phyloP scores from a whole-genome alignment of 768 basidiomycete genomes.

The Tylopilus felleus region DNA sequence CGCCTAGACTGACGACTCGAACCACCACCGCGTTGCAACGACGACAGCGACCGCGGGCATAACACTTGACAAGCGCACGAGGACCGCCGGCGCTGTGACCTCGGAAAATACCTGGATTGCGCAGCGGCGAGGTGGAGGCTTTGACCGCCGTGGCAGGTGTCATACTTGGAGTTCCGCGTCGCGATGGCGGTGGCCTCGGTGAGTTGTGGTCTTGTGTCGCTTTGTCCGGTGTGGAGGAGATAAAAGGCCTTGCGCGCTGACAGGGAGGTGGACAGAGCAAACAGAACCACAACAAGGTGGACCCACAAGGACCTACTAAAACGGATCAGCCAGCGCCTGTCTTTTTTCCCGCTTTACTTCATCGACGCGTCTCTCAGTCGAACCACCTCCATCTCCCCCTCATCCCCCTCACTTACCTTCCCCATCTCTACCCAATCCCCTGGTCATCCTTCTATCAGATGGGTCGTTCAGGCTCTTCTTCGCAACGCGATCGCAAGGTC shows the following conservation, averaged over 20 bases:
- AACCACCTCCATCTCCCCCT: slow-evolving; percentile 19
- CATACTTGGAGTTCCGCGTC: slow-evolving; percentile 1
- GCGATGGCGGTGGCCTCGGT: slow-evolving; percentile 15
- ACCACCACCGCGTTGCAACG: no score
- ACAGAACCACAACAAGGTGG: slow-evolving; percentile 33
- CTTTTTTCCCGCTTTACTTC: slow-evolving; percentile 24
- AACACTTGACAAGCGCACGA: no score
- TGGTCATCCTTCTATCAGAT: slow-evolving; percentile 17
- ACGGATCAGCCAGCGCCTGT: slow-evolving; percentile 18
- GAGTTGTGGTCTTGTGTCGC: slow-evolving; percentile 11
- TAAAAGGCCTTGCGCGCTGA: slow-evolving; percentile 10
- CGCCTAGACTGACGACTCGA: no score
- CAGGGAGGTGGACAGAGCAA: slow-evolving; percentile 15
- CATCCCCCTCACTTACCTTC: not conserved
- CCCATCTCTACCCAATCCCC: slow-evolving; percentile 5
- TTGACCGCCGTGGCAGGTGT: slow-evolving; percentile 18
- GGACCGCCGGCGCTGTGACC: no score
- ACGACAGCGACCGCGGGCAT: no score
- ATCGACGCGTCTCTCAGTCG: slow-evolving; percentile 27
- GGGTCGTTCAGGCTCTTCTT: slow-evolving; percentile 9
- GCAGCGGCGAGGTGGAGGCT: not conserved
- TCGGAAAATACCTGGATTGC: not conserved
- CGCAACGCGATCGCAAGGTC: slow-evolving; percentile 13
- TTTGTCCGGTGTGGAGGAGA: slow-evolving; percentile 10
- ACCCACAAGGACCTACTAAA: slow-evolving; percentile 37